Conservation (phyloP, 140 eudicot species). For the Cichorium intybus region DNA sequence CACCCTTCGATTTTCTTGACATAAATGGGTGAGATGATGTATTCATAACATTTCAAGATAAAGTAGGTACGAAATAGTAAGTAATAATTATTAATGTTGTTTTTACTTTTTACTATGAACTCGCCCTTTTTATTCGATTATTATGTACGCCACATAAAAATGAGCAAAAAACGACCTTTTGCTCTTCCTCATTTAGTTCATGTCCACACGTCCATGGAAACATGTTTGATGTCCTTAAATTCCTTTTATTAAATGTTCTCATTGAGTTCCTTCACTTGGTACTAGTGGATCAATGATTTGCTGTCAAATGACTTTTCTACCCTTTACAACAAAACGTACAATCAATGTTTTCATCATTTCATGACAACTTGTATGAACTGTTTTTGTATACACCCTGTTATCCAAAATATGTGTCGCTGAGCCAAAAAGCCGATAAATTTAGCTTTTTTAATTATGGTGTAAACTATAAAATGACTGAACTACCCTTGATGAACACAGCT, state of each 20-base stretch:
- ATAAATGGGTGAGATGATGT: background rate
- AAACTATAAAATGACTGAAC: conserved; percentile 18
- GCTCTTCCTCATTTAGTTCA: conserved; percentile 5
- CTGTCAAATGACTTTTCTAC: conserved; percentile 25
- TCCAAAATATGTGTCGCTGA: conserved; percentile 18
- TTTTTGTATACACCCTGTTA: conserved; percentile 25
- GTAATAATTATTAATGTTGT: background rate
- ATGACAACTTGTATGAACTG: conserved; percentile 42
- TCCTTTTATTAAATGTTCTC: conserved; percentile 11
- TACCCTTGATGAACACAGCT: conserved; percentile 41
- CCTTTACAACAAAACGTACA: conserved; percentile 23
- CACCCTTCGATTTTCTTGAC: conserved; percentile 7
- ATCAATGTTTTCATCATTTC: conserved; percentile 24
- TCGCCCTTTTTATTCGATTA: background rate
- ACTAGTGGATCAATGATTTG: conserved; percentile 25
- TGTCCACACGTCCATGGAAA: background rate
- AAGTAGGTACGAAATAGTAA: background rate
- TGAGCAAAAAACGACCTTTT: conserved; percentile 2
- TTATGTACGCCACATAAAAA: background rate
- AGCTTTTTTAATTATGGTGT: background rate
- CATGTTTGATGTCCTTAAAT: conserved; percentile 16
- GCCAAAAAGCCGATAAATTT: background rate
- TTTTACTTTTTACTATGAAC: background rate
- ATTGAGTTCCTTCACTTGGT: conserved; percentile 22
- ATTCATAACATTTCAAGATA: background rate